Percentiles rank a stretch among this genome's conserved stretches.
These are phyloP conservation scores for Melampsora americana DNA, from an alignment of 1,284 basidiomycete species.

Conservation along the genomic window DNA sequence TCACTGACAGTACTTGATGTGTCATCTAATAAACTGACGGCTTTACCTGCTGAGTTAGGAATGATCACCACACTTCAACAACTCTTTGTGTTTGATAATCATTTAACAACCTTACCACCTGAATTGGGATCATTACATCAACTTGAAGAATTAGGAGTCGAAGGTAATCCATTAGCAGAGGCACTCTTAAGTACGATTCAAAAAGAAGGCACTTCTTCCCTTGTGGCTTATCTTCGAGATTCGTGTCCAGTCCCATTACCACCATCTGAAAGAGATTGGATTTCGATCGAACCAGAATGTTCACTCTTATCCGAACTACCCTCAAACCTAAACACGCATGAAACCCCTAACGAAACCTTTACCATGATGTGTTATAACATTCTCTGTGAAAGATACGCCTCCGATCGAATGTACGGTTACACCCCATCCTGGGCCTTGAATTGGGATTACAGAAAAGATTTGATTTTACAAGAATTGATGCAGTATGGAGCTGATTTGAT, in stretches of 20 bases:
- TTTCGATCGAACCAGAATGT: conserved; percentile 66
- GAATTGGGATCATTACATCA: conserved; percentile 90
- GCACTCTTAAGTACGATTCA: conserved; percentile 75
- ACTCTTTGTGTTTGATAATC: conserved; percentile 93
- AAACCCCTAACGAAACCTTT: conserved; percentile 63
- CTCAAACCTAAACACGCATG: conserved; percentile 58
- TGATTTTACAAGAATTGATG: conserved; percentile 82
- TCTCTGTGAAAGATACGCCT: conserved; percentile 86
- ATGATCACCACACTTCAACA: conserved; percentile 87
- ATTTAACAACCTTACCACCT: conserved; percentile 73
- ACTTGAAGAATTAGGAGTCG: conserved; percentile 86
- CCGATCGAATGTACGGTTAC: conserved; percentile 87
- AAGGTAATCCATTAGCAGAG: conserved; percentile 88
- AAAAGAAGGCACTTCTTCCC: conserved; percentile 83
- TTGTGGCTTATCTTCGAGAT: conserved; percentile 85
- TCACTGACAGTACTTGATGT: conserved; percentile 88
- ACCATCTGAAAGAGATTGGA: conserved; percentile 82
- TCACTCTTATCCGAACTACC: conserved; percentile 56
- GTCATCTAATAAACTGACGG: conserved; percentile 78
- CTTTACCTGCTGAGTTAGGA: conserved; percentile 82
- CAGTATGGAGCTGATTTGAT: conserved; percentile 82
- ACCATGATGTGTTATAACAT: conserved; percentile 90
- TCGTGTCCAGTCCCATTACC: conserved; percentile 74
- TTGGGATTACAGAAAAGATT: conserved; percentile 91
- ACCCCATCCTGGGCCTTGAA: conserved; percentile 92